Percentiles rank a stretch among this genome's conserved stretches.
Conservation (phyloP, 768 basidiomycete genomes). For the Mycena latifolia region DNA sequence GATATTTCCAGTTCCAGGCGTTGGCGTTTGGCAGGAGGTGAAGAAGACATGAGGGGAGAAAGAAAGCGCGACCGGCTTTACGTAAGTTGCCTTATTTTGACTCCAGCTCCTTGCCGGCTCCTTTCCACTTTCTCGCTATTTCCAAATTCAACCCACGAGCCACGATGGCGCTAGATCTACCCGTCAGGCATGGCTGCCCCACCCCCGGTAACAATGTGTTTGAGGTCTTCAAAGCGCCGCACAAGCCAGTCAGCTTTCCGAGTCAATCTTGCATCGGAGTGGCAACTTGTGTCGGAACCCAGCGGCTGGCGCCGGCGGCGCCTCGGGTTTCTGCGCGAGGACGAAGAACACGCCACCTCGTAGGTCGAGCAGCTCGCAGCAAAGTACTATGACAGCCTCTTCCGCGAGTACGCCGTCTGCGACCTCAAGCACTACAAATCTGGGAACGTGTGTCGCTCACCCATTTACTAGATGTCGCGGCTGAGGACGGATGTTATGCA, state of each 20-base stretch:
- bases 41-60: too few species aligned
- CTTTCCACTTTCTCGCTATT: too few species aligned
- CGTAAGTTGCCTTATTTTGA: too few species aligned
- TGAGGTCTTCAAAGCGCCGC: slow-evolving; percentile 79
- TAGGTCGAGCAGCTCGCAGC: slow-evolving; percentile 92
- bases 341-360: slow-evolving; percentile 58
- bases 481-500: slow-evolving; percentile 42
- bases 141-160: too few species aligned
- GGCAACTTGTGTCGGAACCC: neutral
- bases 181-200: slow-evolving; percentile 40
- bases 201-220: slow-evolving; percentile 68
- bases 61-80: too few species aligned
- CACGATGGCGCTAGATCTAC: neutral
- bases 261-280: neutral
- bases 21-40: slow-evolving; percentile 11
- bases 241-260: slow-evolving; percentile 61
- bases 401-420: slow-evolving; percentile 92
- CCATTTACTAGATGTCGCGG: neutral
- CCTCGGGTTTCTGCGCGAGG: slow-evolving; percentile 82
- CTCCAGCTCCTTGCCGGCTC: too few species aligned
- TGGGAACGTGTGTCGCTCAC: slow-evolving; percentile 76
- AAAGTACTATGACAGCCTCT: slow-evolving; percentile 90
- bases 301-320: slow-evolving; percentile 6
- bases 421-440: slow-evolving; percentile 97
- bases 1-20: neutral